phyloP scores from a whole-genome alignment of 352 stramenopile genomes.

The Globisporangium okanoganense region DNA sequence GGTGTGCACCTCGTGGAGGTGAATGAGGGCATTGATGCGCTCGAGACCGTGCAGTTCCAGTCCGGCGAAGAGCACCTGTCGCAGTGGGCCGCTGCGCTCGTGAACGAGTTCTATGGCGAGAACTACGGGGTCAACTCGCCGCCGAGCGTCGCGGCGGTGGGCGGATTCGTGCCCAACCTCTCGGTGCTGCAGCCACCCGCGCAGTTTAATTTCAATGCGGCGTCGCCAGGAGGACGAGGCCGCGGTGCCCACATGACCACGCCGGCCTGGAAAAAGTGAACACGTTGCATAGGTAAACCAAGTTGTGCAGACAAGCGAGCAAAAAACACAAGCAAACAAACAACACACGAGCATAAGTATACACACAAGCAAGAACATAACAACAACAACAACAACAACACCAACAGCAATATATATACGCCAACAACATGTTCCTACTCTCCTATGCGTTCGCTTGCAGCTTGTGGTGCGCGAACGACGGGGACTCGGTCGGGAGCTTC shows the following conservation, averaged over 20 bases:
- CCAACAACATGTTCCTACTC: neutral
- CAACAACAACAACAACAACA: neutral
- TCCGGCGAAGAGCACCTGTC: constrained; percentile 53
- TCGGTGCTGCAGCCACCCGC: constrained; percentile 19
- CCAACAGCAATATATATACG: constrained; percentile 4
- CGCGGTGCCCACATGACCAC: constrained; percentile 67
- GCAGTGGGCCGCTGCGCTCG: constrained; percentile 57
- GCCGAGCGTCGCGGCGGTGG: constrained; percentile 23
- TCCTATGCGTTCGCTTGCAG: neutral
- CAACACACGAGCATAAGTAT: neutral
- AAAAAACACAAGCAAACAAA: neutral
- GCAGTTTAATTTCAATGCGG: constrained; percentile 16
- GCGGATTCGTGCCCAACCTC: constrained; percentile 20
- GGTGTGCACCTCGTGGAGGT: constrained; percentile 57
- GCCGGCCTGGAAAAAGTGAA: constrained; percentile 63
- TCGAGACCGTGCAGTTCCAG: constrained; percentile 78
- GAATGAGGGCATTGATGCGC: constrained; percentile 67
- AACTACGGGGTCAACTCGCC: constrained; percentile 78
- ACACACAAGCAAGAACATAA: constrained; percentile 4
- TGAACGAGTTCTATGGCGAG: constrained; percentile 85
- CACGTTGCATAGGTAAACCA: neutral
- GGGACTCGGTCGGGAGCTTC: constrained; percentile 26
- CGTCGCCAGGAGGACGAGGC: constrained; percentile 36
- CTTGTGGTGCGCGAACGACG: constrained; percentile 15
- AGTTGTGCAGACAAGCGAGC: neutral